phyloP scores from a whole-genome alignment of 1,139 yeast genomes.

The Kluyveromyces marxianus region DNA sequence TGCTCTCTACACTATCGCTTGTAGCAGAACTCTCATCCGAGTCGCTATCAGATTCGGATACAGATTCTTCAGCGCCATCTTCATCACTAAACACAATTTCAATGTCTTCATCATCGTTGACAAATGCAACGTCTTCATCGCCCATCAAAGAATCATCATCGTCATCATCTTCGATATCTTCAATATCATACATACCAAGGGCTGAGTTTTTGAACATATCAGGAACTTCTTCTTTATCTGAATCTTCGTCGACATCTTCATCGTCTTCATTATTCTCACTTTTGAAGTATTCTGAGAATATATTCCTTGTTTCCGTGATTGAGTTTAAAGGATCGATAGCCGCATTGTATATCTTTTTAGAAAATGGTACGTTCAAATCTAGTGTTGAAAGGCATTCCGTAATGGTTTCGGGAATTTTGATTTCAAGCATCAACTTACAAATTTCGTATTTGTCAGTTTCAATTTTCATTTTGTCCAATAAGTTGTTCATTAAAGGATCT shows the following conservation, averaged over 20 bases:
- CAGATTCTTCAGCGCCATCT: conserved; percentile 15
- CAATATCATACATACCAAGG: conserved; percentile 87
- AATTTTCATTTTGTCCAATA: conserved; percentile 44
- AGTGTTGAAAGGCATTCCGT: conserved; percentile 52
- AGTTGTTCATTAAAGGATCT: conserved; percentile 38
- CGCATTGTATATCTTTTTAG: conserved; percentile 49
- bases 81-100: conserved; percentile 39
- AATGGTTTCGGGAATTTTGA: conserved; percentile 51
- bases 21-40: conserved; percentile 17
- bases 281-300: conserved; percentile 50
- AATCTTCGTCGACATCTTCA: conserved; percentile 55
- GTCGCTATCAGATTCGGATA: conserved; percentile 20
- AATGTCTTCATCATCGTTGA: conserved; percentile 33
- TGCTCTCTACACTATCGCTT: conserved; percentile 21
- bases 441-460: conserved; percentile 53
- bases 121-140: conserved; percentile 32
- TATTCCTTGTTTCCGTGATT: conserved; percentile 55
- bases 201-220: conserved; percentile 84
- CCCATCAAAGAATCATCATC: conserved; percentile 37
- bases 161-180: conserved; percentile 62
- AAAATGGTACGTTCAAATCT: conserved; percentile 65
- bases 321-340: conserved; percentile 55
- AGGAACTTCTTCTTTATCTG: conserved; percentile 66
- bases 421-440: conserved; percentile 58
- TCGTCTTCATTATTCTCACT: conserved; percentile 54